Percentiles rank a stretch among this genome's conserved stretches.
phyloP scores from a whole-genome alignment of 768 basidiomycete genomes.

The Hysterangium stoloniferum region DNA sequence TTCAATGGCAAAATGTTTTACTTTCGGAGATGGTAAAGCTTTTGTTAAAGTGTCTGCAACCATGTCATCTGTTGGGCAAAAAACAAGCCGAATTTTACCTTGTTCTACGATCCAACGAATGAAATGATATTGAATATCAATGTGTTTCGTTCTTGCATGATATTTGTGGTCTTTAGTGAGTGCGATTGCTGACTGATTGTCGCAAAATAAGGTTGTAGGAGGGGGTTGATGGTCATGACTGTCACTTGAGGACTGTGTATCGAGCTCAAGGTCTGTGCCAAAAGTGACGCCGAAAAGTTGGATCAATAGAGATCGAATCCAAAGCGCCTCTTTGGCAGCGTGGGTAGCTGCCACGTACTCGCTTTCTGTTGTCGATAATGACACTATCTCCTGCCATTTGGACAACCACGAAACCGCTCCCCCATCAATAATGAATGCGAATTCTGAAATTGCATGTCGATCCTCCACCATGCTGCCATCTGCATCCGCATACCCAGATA shows the following conservation, averaged over 20 bases:
- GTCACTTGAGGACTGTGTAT: conserved; percentile 26
- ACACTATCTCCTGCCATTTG: conserved; percentile 24
- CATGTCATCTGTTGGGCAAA: conserved; percentile 19
- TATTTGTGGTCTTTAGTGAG: conserved; percentile 20
- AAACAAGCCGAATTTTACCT: conserved; percentile 23
- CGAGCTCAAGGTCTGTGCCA: conserved; percentile 35
- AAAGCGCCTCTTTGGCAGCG: conserved; percentile 27
- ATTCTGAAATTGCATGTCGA: conserved; percentile 30
- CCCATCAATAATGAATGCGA: conserved; percentile 23
- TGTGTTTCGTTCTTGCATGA: conserved; percentile 25
- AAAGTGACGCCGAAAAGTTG: conserved; percentile 33
- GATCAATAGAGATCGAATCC: conserved; percentile 30
- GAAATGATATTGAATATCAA: conserved; percentile 28
- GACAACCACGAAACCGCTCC: conserved; percentile 28
- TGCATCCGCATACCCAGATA: conserved; percentile 16
- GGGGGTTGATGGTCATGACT: conserved; percentile 20
- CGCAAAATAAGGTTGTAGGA: conserved; percentile 16
- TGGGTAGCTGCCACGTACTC: conserved; percentile 27
- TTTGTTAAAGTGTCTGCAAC: conserved; percentile 28
- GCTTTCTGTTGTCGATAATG: conserved; percentile 28
- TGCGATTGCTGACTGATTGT: conserved; percentile 27
- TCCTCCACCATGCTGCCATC: conserved; percentile 21
- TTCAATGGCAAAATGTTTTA: not conserved
- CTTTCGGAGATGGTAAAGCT: conserved; percentile 14
- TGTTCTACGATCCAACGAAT: conserved; percentile 20